These are phyloP conservation scores for Serendipita sp. DNA, from an alignment of 768 basidiomycete genomes.

Conservation along the genomic window DNA sequence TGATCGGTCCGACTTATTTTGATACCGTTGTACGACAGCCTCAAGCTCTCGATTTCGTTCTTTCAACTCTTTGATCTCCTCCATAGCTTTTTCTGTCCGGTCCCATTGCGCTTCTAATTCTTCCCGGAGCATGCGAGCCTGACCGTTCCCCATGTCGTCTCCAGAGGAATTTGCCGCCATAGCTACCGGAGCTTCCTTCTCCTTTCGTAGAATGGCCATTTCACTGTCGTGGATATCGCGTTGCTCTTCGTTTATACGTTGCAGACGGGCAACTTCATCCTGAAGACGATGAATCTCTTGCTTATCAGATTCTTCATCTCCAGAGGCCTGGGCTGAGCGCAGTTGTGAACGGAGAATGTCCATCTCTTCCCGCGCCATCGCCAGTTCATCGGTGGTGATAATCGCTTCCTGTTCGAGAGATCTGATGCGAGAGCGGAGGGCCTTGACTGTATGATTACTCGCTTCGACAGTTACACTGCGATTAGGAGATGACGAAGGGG, in stretches of 20 bases:
- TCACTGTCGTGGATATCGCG: constrained; percentile 31
- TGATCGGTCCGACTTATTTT: constrained; percentile 26
- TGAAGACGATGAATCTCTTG: not conserved
- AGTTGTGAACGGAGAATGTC: constrained; percentile 6
- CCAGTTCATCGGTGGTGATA: constrained; percentile 45
- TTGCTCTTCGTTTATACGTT: constrained; percentile 17
- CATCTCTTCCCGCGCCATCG: constrained; percentile 31
- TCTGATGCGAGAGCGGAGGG: constrained; percentile 9
- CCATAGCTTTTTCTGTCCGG: constrained; percentile 40
- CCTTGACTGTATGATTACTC: not conserved
- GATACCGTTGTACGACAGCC: not conserved
- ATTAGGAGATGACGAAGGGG: not conserved
- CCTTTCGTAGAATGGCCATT: constrained; percentile 31
- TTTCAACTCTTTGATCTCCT: constrained; percentile 19
- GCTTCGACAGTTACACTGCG: constrained; percentile 2
- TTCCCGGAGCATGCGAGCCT: constrained; percentile 3
- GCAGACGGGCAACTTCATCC: not conserved
- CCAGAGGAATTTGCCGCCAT: constrained; percentile 4
- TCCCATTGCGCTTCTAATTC: constrained; percentile 64
- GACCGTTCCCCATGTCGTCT: not conserved
- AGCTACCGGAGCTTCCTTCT: constrained; percentile 9
- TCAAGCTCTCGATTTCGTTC: constrained; percentile 8
- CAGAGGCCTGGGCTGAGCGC: not conserved
- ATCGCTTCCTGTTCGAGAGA: constrained; percentile 29
- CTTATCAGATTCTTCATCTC: not conserved